These are phyloP conservation scores for Podaxis sp. DNA, from an alignment of 768 basidiomycete genomes.

Conservation along the genomic window DNA sequence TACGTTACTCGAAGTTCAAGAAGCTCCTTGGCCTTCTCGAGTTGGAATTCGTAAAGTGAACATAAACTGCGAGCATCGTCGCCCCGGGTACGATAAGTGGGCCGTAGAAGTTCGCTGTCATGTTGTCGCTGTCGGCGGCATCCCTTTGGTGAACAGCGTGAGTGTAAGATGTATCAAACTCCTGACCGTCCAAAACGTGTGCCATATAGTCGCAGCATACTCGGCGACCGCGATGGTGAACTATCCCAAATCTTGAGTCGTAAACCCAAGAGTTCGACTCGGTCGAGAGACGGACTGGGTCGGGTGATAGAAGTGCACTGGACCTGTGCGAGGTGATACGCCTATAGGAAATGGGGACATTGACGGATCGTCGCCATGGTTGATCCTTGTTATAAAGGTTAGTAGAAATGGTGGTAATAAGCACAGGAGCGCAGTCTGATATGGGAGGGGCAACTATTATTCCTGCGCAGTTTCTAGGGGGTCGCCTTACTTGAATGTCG, in stretches of 20 bases:
- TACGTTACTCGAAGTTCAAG: conserved; percentile 18
- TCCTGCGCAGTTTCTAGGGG: too few relatives aligned
- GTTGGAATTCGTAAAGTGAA: conserved; percentile 10
- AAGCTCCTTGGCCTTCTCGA: conserved; percentile 18
- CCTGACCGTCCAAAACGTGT: conserved; percentile 9
- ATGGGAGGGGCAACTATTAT: too few relatives aligned
- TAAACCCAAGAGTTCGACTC: conserved; percentile 8
- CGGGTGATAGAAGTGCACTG: neutral
- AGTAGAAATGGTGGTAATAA: neutral
- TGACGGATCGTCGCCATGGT: neutral
- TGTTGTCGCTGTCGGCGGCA: conserved; percentile 13
- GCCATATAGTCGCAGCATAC: conserved; percentile 15
- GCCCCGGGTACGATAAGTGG: conserved; percentile 17
- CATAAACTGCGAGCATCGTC: conserved; percentile 15
- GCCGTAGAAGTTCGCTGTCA: conserved; percentile 15
- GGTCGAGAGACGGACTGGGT: neutral
- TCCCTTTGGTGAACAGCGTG: too few relatives aligned
- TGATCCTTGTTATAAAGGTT: neutral
- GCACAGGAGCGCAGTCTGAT: too few relatives aligned
- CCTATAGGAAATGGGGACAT: neutral
- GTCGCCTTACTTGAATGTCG: too few relatives aligned
- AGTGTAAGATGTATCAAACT: conserved; percentile 9
- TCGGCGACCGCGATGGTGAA: conserved; percentile 13
- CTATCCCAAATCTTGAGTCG: conserved; percentile 15
- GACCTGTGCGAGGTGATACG: neutral